A percentile compares a stretch with the other conserved stretches of the same genome.
These are phyloP conservation scores for Tribonema minus DNA, from an alignment of 108 stramenopile species.

Conservation along the genomic window DNA sequence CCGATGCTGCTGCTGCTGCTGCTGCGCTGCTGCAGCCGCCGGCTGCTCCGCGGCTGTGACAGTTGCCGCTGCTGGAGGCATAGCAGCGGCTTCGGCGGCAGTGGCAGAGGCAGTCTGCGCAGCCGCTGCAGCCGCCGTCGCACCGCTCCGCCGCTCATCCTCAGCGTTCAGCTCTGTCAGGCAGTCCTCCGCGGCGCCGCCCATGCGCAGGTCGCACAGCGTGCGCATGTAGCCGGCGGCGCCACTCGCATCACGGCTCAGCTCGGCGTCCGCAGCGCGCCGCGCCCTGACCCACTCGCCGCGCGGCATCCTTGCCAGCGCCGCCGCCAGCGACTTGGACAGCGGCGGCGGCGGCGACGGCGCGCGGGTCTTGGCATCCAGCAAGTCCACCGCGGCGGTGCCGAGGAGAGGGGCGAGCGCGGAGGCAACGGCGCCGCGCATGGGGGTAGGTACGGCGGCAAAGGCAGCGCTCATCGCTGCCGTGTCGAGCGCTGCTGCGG, in stretches of 20 bases:
- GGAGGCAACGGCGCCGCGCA: background rate
- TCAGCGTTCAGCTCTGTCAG: too few relatives aligned
- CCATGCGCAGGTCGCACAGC: constrained; percentile 22
- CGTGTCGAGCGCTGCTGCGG: background rate
- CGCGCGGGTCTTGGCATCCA: background rate
- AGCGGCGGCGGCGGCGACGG: background rate
- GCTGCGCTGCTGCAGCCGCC: background rate
- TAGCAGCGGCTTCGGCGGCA: too few relatives aligned
- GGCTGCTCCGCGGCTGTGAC: too few relatives aligned
- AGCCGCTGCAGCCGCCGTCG: background rate
- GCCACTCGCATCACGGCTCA: background rate
- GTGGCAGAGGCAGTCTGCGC: too few relatives aligned
- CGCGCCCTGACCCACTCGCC: constrained; percentile 22
- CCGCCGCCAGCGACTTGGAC: background rate
- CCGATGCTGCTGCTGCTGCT: background rate
- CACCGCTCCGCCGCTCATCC: background rate
- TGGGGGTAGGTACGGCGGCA: background rate
- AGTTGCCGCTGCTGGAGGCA: too few relatives aligned
- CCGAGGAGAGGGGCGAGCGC: constrained; percentile 7
- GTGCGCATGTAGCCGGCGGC: background rate
- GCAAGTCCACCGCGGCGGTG: background rate
- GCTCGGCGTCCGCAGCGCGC: background rate
- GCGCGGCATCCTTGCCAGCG: background rate
- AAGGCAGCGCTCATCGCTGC: background rate
- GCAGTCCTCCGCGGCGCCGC: background rate